phyloP scores from a whole-genome alignment of 768 basidiomycete species.

The Cystobasidium onofrii region DNA sequence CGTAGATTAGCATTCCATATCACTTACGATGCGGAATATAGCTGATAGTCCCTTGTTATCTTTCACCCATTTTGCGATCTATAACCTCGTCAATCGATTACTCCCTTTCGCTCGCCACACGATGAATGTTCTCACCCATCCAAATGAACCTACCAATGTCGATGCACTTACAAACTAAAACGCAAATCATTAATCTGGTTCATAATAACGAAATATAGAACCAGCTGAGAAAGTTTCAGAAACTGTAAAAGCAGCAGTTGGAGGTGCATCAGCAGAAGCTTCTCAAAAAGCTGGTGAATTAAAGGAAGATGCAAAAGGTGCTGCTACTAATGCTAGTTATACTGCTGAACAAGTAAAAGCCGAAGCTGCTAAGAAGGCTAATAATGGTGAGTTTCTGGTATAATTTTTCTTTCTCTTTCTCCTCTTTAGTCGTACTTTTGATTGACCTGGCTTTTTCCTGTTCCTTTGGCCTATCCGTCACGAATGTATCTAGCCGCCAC shows the following conservation, averaged over 20 bases:
- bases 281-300: constrained; percentile 7
- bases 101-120: too few relatives aligned
- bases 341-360: constrained; percentile 20
- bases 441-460: not conserved
- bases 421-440: not conserved
- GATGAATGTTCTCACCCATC: too few relatives aligned
- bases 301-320: constrained; percentile 17
- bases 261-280: constrained; percentile 3
- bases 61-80: not conserved
- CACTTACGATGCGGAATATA: too few relatives aligned
- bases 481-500: constrained; percentile 10
- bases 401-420: too few relatives aligned
- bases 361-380: constrained; percentile 28
- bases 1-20: too few relatives aligned
- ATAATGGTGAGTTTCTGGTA: constrained; percentile 20
- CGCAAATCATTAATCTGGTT: too few relatives aligned
- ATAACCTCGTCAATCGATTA: too few relatives aligned
- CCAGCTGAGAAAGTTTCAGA: constrained; percentile 21
- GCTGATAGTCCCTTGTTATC: too few relatives aligned
- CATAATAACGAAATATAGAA: too few relatives aligned
- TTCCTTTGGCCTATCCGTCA: not conserved
- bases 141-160: too few relatives aligned
- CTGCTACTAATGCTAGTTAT: constrained; percentile 20
- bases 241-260: constrained; percentile 20
- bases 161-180: too few relatives aligned